phyloP scores from a whole-genome alignment of 495 filamentous ascomycete species.

The Penicillium canariense region DNA sequence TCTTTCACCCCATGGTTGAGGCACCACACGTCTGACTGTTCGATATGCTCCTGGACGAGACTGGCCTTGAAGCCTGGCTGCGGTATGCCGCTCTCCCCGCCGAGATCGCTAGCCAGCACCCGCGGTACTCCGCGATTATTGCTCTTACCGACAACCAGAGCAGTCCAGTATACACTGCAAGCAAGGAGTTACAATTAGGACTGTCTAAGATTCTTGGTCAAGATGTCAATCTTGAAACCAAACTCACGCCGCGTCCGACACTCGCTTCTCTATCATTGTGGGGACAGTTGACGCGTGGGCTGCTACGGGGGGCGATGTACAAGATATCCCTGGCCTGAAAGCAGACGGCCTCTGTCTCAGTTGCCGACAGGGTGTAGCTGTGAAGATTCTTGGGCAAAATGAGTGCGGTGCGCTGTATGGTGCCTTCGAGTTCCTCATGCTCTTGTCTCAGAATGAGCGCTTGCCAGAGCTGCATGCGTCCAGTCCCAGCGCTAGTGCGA shows the following conservation, averaged over 20 bases:
- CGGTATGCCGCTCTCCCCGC: slow-evolving; percentile 55
- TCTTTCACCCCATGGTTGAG: too few relatives aligned
- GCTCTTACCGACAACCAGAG: slow-evolving; percentile 47
- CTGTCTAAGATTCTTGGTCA: slow-evolving; percentile 52
- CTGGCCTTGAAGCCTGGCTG: slow-evolving; percentile 60
- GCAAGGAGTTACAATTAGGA: slow-evolving; percentile 54
- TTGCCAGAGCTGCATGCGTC: slow-evolving; percentile 47
- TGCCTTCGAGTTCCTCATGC: too few relatives aligned
- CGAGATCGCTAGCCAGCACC: slow-evolving; percentile 25
- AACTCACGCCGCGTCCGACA: not conserved
- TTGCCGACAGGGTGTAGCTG: too few relatives aligned
- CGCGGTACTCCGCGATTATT: slow-evolving; percentile 47
- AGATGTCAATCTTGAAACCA: slow-evolving; percentile 14
- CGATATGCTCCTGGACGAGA: slow-evolving; percentile 25
- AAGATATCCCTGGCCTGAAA: not conserved
- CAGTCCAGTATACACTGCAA: slow-evolving; percentile 55
- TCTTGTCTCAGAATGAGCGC: slow-evolving; percentile 58
- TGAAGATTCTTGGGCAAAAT: slow-evolving; percentile 63
- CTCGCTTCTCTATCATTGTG: not conserved
- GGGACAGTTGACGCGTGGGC: not conserved
- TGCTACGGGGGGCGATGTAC: not conserved
- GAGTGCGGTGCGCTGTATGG: slow-evolving; percentile 66
- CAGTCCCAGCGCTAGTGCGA: slow-evolving; percentile 59
- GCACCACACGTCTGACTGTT: too few relatives aligned
- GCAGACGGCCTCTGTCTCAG: not conserved